These are phyloP conservation scores for Curvularia spicifera DNA, from an alignment of 2,329 filamentous ascomycete species.

Conservation along the genomic window DNA sequence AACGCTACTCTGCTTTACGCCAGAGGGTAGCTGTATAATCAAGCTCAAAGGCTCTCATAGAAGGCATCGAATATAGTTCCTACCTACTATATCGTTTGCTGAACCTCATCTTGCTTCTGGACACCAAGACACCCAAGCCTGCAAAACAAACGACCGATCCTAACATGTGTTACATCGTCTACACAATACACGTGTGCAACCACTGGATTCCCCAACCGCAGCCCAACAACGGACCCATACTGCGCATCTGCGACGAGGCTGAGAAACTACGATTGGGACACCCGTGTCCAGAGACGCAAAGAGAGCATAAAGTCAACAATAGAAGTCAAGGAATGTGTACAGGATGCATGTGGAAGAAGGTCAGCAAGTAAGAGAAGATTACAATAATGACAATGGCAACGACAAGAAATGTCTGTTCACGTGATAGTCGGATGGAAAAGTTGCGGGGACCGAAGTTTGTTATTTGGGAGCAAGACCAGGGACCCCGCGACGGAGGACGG, in stretches of 20 bases:
- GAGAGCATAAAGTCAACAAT: constrained; percentile 40
- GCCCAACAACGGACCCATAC: constrained; percentile 34
- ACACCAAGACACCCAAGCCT: neutral
- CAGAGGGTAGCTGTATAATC: neutral
- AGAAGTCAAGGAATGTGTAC: constrained; percentile 44
- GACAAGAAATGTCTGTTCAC: neutral
- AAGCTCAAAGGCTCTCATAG: neutral
- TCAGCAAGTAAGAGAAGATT: constrained; percentile 11
- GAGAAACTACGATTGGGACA: constrained; percentile 36
- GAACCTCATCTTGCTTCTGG: neutral
- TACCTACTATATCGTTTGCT: neutral
- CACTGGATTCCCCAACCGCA: constrained; percentile 44
- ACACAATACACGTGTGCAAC: constrained; percentile 41
- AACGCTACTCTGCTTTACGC: neutral
- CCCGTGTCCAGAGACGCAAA: constrained; percentile 35
- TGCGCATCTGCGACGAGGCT: constrained; percentile 39
- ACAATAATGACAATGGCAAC: constrained; percentile 5
- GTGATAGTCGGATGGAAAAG: neutral
- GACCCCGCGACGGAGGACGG: constrained; percentile 1
- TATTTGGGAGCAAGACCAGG: neutral
- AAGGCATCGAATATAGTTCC: neutral
- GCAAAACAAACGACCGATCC: neutral
- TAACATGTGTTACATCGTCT: constrained; percentile 43
- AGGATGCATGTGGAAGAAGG: constrained; percentile 38
- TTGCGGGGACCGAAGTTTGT: constrained; percentile 2